Base-by-base conservation (phyloP, 805 yeast species). In the Pichia deserticola region DNA sequence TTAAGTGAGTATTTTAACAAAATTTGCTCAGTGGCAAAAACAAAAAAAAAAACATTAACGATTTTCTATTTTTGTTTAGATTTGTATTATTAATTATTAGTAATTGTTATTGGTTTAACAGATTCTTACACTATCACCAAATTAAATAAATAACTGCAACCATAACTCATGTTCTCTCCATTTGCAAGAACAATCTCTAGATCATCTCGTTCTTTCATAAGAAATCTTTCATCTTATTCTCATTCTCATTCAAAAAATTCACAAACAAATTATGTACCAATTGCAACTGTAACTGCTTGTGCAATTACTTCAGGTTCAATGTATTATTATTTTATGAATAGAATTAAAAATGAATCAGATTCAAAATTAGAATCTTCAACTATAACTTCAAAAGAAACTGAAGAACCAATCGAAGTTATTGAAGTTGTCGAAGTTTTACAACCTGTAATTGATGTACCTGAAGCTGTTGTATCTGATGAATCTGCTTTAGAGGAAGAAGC, bases 401-500 rank as follows among this genome's bases (percentile, higher is more conserved):
- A 46, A 54, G 2, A 47, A 40, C 33, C 44, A 40, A 48, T 51
- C 45, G 42, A 44, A 45, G 38, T 42, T 25, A 36, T 42, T n/a
- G 45, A 40, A 30, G 32, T 40, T 35, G 52, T 55, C 5, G 60
- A 55, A 40, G 60, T 58, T 9, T 57, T 57, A 13, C 54, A 54
- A 40, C 49, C 46, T 15, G 50, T 33, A 27, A 13, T 43, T 25
- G 40, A 30, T 9, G 43, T 50, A 29, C 40, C 28, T 20, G 53
- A 38, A 36, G 40, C 35, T 6, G 38, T 41, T 35, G 53, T 29
- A 32, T 44, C 49, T 12, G 30, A 32, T 32, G 29, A 27, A 15
- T 13, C 30, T 28, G 47, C 45, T 25, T 40, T 45, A 48, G 47
- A 71, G 63, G 46, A 30, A 10, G 52, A 48, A 45, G 76, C 69